Base-by-base conservation (phyloP, 106 monocot genomes). In the Posidonia australis region DNA sequence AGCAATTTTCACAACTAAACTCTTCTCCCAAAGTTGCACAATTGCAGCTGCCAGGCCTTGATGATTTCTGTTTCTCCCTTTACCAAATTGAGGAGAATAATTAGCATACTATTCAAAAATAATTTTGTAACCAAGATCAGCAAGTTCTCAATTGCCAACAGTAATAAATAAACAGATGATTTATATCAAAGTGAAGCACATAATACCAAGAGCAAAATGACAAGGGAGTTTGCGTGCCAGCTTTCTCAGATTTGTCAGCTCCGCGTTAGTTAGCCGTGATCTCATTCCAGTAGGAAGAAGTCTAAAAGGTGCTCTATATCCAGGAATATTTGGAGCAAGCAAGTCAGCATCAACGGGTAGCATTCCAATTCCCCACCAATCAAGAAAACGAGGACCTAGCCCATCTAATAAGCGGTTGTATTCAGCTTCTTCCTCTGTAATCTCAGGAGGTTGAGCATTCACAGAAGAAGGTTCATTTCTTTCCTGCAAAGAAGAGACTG, bases 291-390 rank as follows among this genome's bases (percentile, higher is more conserved):
- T 70, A 25, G 98, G 98, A 67, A 98, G 90, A 69, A 98, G 57
- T 64, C 91, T 80, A 56, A 87, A 87, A 29, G 98, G 98, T 47
- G 98, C 67, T 73, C 72, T 85, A 60, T 85, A 98, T 31, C 85
- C 87, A 65, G 86, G 78, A 73, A 98, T 79, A 63, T 47, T 85
- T 75, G 85, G 79, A 77, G 90, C 82, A 54, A 98, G 75, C 72
- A 98, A 70, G 68, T 98, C 98, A 58, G 87, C 98, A 83, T 98
- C 98, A 11, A 98, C 87, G 54, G 98, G 91, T 32, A 91, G 58
- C 48, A 91, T 70, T 29, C 91, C 87, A 67, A 87, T 91, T 41
- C 98, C 98, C 98, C 98, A 98, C 91, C 98, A 98, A 60, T 98
- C 98, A 72, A 81, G 67, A 85, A 98, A 98, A 45, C 91, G 86